Conservation (phyloP, 352 stramenopile species). For the Pythium coloratum region DNA sequence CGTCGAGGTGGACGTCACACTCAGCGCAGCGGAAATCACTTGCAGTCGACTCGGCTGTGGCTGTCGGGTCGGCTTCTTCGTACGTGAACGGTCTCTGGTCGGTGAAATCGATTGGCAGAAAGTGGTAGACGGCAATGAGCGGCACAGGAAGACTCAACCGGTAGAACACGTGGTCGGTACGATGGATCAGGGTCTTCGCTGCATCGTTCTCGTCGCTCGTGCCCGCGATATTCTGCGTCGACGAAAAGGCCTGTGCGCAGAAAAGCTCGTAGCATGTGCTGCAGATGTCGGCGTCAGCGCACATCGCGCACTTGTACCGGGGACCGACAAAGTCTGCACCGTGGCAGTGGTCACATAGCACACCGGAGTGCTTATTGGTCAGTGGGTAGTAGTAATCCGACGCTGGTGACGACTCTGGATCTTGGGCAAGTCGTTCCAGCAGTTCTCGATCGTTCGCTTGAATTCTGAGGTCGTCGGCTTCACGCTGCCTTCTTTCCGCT, state of each 20-base stretch:
- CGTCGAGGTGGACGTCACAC: conserved; percentile 23
- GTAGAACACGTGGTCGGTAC: conserved; percentile 61
- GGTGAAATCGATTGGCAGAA: conserved; percentile 32
- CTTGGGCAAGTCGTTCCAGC: not conserved
- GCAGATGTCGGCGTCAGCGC: conserved; percentile 73
- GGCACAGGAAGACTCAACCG: conserved; percentile 61
- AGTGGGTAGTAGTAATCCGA: conserved; percentile 48
- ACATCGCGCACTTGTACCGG: conserved; percentile 76
- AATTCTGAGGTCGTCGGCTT: conserved; percentile 15
- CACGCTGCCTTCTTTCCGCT: conserved; percentile 10
- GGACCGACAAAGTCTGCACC: conserved; percentile 50
- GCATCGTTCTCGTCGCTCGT: not conserved
- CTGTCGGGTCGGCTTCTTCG: conserved; percentile 17
- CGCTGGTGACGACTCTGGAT: not conserved
- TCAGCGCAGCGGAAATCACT: conserved; percentile 14
- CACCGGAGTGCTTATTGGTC: conserved; percentile 52
- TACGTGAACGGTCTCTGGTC: conserved; percentile 27
- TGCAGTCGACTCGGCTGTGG: conserved; percentile 4
- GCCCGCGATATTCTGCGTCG: not conserved
- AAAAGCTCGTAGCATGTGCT: conserved; percentile 59
- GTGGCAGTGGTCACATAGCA: conserved; percentile 73
- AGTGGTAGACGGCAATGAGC: conserved; percentile 61
- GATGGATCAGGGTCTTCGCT: conserved; percentile 27
- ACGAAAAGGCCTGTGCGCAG: conserved; percentile 18
- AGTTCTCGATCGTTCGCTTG: conserved; percentile 9